Percentiles rank a stretch among this genome's conserved stretches.
Conservation (phyloP, 2,329 filamentous ascomycete genomes). For the Cladosporium halotolerans region DNA sequence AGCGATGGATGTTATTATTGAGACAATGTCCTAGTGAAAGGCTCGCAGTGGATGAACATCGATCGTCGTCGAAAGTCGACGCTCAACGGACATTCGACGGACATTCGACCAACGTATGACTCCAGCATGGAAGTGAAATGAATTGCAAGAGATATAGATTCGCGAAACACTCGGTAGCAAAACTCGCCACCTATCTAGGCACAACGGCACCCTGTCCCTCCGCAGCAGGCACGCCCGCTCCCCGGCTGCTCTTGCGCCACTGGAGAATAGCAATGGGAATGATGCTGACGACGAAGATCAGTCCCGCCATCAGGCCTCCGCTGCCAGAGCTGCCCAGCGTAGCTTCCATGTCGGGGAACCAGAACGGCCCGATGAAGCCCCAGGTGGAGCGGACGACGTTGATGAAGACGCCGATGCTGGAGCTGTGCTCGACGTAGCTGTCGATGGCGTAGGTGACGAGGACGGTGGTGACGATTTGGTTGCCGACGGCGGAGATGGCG, state of each 20-base stretch:
- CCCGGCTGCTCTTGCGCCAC: constrained; percentile 11
- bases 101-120: too few species aligned
- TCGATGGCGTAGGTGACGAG: constrained; percentile 57
- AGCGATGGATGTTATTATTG: too few species aligned
- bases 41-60: too few species aligned
- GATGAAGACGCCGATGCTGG: constrained; percentile 53
- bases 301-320: constrained; percentile 32
- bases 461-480: constrained; percentile 57
- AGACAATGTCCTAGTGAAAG: too few species aligned
- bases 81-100: too few species aligned
- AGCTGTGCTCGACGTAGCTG: constrained; percentile 47
- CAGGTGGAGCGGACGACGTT: constrained; percentile 51
- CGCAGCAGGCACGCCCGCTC: background rate
- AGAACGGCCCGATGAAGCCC: constrained; percentile 46
- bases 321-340: constrained; percentile 32
- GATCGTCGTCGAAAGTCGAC: too few species aligned
- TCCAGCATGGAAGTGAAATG: background rate
- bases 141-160: background rate
- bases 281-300: constrained; percentile 24
- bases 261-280: constrained; percentile 25
- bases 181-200: constrained; percentile 1
- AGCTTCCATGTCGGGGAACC: constrained; percentile 36
- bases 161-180: background rate
- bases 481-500: constrained; percentile 47
- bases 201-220: background rate